Evolutionary conservation across 371 early-diverging fungal genomes (phyloP).

Genomic region (Rhizopus stolonifer): DNA sequence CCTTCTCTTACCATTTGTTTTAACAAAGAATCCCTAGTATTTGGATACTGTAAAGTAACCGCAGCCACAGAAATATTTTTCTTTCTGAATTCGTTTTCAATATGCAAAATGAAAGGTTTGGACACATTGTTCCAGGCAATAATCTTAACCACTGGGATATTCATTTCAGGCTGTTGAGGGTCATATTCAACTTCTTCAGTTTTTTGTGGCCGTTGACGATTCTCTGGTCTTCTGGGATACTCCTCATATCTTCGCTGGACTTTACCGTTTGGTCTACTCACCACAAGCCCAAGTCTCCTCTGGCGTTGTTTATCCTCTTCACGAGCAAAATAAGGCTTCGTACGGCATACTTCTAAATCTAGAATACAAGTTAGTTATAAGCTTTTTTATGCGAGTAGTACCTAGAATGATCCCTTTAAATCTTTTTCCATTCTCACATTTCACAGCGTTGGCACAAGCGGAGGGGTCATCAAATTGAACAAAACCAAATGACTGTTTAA

Average conservation of each 20-base stretch:
- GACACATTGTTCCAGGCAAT: slow-evolving; percentile 19
- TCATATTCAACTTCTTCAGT: background rate
- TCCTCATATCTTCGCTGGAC: slow-evolving; percentile 2
- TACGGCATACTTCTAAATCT: slow-evolving; percentile 31
- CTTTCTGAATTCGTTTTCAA: slow-evolving; percentile 18
- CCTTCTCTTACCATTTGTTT: slow-evolving; percentile 30
- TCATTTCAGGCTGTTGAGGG: background rate
- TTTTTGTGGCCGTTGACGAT: background rate
- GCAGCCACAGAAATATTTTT: slow-evolving; percentile 16
- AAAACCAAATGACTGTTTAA: slow-evolving; percentile 40
- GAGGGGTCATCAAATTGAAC: slow-evolving; percentile 44
- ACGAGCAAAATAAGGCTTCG: slow-evolving; percentile 30
- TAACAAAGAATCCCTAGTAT: slow-evolving; percentile 11
- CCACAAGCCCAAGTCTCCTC: background rate
- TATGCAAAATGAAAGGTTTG: slow-evolving; percentile 5
- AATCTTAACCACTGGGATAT: slow-evolving; percentile 12
- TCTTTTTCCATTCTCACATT: slow-evolving; percentile 38
- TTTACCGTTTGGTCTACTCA: background rate
- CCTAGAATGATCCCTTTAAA: slow-evolving; percentile 39
- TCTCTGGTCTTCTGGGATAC: background rate
- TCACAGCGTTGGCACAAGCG: slow-evolving; percentile 41
- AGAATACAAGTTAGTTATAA: too few relatives aligned
- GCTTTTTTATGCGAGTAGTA: too few relatives aligned
- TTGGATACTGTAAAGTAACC: slow-evolving; percentile 10
- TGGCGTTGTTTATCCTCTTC: slow-evolving; percentile 3